Conservation (phyloP, 139 green algal species). For the Haematococcus lacustris region DNA sequence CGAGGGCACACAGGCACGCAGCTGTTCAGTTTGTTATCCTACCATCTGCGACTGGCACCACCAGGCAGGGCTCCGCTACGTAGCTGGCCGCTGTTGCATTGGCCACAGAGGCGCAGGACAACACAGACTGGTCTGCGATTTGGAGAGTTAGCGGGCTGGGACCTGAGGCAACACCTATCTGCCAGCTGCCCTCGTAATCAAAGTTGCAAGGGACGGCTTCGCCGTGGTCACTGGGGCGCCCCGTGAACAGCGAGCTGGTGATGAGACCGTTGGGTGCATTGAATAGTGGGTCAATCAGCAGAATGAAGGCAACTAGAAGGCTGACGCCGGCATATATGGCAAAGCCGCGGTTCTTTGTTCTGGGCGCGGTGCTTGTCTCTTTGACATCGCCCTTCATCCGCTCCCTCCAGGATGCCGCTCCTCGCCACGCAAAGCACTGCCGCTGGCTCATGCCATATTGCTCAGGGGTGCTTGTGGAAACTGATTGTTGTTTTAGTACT, state of each 20-base stretch:
- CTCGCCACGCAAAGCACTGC: too few species aligned
- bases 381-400: too few species aligned
- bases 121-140: not conserved
- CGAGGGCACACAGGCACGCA: too few species aligned
- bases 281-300: conserved; percentile 1
- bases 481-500: too few species aligned
- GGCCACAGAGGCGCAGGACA: not conserved
- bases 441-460: too few species aligned
- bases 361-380: too few species aligned
- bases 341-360: not conserved
- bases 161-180: not conserved
- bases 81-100: not conserved
- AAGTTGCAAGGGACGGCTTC: not conserved
- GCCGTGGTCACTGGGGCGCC: not conserved
- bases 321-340: not conserved
- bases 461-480: too few species aligned
- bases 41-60: conserved; percentile 2
- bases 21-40: too few species aligned
- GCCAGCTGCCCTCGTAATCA: conserved; percentile 6
- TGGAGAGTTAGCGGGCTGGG: not conserved
- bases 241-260: conserved; percentile 1
- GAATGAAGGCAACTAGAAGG: not conserved
- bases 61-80: not conserved
- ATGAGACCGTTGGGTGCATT: conserved; percentile 3
- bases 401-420: too few species aligned